phyloP scores from a whole-genome alignment of 2,329 filamentous ascomycete genomes.

The Reticulascus tulasneorum region DNA sequence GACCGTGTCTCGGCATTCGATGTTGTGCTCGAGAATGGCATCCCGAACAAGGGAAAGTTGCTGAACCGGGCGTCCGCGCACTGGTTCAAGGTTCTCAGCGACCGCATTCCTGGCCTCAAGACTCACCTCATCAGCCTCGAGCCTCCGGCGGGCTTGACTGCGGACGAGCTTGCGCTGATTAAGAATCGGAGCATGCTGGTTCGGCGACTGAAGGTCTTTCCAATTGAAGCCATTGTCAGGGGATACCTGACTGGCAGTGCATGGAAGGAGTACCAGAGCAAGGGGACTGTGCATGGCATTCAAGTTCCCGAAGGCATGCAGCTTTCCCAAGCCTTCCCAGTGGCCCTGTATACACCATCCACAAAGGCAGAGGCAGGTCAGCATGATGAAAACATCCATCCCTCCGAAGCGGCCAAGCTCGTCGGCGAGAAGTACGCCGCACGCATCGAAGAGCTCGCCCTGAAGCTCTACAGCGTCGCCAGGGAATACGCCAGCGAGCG shows the following conservation, averaged over 20 bases:
- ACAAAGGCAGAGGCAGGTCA: slow-evolving; percentile 79
- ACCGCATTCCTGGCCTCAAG: slow-evolving; percentile 42
- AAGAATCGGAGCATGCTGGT: slow-evolving; percentile 74
- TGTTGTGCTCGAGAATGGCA: slow-evolving; percentile 74
- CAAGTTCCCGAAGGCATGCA: slow-evolving; percentile 61
- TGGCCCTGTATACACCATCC: slow-evolving; percentile 68
- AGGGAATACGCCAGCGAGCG: slow-evolving; percentile 59
- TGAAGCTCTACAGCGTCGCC: slow-evolving; percentile 61
- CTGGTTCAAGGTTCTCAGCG: slow-evolving; percentile 49
- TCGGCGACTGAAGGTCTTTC: slow-evolving; percentile 68
- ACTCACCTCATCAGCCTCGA: slow-evolving; percentile 48
- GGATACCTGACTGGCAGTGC: slow-evolving; percentile 86
- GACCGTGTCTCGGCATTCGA: slow-evolving; percentile 96
- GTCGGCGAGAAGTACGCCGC: slow-evolving; percentile 62
- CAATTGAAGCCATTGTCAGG: slow-evolving; percentile 80
- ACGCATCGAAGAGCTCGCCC: slow-evolving; percentile 60
- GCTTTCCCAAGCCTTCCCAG: slow-evolving; percentile 66
- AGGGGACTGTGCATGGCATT: slow-evolving; percentile 77
- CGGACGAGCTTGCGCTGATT: slow-evolving; percentile 46
- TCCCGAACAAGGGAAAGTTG: slow-evolving; percentile 50
- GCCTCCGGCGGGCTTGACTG: slow-evolving; percentile 28
- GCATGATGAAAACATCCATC: slow-evolving; percentile 82
- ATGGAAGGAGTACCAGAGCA: slow-evolving; percentile 70
- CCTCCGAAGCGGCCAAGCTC: slow-evolving; percentile 58
- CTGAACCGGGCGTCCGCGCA: slow-evolving; percentile 42